Evolutionary conservation across 495 filamentous ascomycete genomes (phyloP).

Genomic region (Delitschia confertaspora): DNA sequence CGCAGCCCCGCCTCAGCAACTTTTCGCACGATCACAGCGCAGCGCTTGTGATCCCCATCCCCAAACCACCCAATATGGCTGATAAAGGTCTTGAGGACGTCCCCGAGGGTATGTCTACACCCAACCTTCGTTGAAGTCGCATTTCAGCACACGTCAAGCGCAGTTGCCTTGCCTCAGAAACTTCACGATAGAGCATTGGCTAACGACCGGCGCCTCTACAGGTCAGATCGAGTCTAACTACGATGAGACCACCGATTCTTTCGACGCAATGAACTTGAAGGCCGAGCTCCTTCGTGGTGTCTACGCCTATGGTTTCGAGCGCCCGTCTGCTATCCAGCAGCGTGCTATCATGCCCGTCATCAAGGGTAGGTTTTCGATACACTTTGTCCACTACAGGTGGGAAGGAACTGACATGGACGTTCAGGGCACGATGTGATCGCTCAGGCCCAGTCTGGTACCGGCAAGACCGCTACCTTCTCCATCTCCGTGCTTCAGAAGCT

Average conservation of each 20-base stretch:
- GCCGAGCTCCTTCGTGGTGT: conserved; percentile 95
- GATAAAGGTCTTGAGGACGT: conserved; percentile 95
- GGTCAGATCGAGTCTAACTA: conserved; percentile 99
- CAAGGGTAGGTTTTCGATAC: conserved; percentile 64
- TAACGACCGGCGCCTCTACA: conserved; percentile 36
- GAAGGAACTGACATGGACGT: conserved; percentile 25
- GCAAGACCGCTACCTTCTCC: conserved; percentile 98
- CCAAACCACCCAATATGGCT: conserved; percentile 80
- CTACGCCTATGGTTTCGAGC: conserved; percentile 99
- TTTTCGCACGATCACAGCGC: conserved; percentile 46
- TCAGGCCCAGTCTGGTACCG: conserved; percentile 97
- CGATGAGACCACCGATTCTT: conserved; percentile 98
- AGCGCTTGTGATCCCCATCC: conserved; percentile 62
- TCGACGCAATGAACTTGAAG: conserved; percentile 96
- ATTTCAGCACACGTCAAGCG: conserved; percentile 6
- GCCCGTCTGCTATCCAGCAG: conserved; percentile 98
- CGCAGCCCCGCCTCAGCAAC: conserved; percentile 25
- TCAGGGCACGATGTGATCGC: conserved; percentile 96
- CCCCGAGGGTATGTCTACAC: conserved; percentile 56
- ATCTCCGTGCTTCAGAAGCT: conserved; percentile 97
- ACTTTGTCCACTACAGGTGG: neutral
- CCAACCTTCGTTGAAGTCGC: neutral
- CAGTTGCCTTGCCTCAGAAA: conserved; percentile 23
- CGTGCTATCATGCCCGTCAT: conserved; percentile 99
- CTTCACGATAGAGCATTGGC: conserved; percentile 12